These are phyloP conservation scores for Thraustotheca clavata DNA, from an alignment of 352 stramenopile genomes.

Conservation along the genomic window DNA sequence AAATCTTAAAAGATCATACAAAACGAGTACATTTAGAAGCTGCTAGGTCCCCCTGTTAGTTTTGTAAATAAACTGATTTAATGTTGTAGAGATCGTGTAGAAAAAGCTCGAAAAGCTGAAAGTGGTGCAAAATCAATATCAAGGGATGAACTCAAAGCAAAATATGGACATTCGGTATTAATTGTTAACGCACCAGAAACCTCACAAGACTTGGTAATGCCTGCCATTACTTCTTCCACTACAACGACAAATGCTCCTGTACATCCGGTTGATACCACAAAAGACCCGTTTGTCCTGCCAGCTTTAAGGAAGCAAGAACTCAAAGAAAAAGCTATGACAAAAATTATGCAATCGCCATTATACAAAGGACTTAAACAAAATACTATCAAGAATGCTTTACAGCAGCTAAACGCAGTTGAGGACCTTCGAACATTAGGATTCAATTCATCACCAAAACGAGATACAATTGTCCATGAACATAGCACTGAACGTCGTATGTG, in stretches of 20 bases:
- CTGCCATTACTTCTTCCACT: not conserved
- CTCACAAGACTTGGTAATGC: not conserved
- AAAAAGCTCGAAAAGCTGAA: constrained; percentile 20
- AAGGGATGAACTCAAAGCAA: constrained; percentile 46
- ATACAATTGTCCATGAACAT: constrained; percentile 44
- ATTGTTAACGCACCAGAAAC: constrained; percentile 32
- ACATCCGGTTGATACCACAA: constrained; percentile 25
- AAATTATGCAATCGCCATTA: constrained; percentile 59
- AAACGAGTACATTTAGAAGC: constrained; percentile 56
- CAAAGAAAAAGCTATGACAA: constrained; percentile 20
- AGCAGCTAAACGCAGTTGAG: constrained; percentile 64
- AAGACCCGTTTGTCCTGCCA: not conserved
- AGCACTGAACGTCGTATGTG: constrained; percentile 72
- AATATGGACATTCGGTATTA: constrained; percentile 45
- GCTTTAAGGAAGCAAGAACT: constrained; percentile 18
- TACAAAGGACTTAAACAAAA: constrained; percentile 48
- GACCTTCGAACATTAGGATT: constrained; percentile 58
- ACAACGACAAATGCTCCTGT: constrained; percentile 27
- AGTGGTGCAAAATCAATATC: constrained; percentile 27
- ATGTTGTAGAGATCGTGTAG: not conserved
- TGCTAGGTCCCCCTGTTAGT: constrained; percentile 35
- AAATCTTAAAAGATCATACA: constrained; percentile 77
- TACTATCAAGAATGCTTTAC: constrained; percentile 45
- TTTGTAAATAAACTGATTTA: constrained; percentile 29
- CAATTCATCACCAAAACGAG: constrained; percentile 28